Base-by-base conservation (phyloP, 2,329 filamentous ascomycete species). In the Graphilbum sp. region DNA sequence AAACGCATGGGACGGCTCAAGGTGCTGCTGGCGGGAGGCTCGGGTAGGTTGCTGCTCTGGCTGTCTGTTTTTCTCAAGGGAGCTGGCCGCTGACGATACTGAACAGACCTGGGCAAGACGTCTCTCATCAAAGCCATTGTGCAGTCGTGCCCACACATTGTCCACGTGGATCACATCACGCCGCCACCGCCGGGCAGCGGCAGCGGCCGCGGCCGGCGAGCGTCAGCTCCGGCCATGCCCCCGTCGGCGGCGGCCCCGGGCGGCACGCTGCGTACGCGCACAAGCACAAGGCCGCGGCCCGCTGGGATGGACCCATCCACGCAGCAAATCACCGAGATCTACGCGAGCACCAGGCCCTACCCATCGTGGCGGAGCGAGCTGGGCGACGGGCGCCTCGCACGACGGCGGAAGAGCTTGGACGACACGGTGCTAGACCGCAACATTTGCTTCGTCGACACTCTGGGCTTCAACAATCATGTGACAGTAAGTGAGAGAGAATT, bases 401-500 rank as follows among this genome's bases (percentile, higher is more conserved):
- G 70, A 34, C 68, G 75, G 50, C 69, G 79, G 49, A 82, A 77
- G 52, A 88, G 81, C 50, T 61, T 74, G 37, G 75, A 76, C 8
- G 86, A 90, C 45, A 70, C 75, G 18, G 71, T 95, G 30, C 62
- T 96, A 34, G 88, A 96, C 52, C 73, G 88, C 23, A 98, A 98
- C 52, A 60, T 98, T 5, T 94, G 85, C 55, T 95, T 98, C 52
- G 76, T 95, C 41, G 88, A 96, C 58, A 88, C 82, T 2, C 74
- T 79, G 11, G 76, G 77, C 12, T 75, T 72, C 54, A 60, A 64
- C 31, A 60, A 54, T 45, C 66, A 64, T 34, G 63, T 61, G 34
- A 70, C 67, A 29, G 67, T 75, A 56, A 43, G 69, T 25, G 23
- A 25, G 7, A 25, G 7, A 7, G 23, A 25, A 25, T 7, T 7